Evolutionary conservation across 169 alveolate species (phyloP), one percentile per base, ranked within the genome.

Genomic region (Hammondia hammondi): DNA sequence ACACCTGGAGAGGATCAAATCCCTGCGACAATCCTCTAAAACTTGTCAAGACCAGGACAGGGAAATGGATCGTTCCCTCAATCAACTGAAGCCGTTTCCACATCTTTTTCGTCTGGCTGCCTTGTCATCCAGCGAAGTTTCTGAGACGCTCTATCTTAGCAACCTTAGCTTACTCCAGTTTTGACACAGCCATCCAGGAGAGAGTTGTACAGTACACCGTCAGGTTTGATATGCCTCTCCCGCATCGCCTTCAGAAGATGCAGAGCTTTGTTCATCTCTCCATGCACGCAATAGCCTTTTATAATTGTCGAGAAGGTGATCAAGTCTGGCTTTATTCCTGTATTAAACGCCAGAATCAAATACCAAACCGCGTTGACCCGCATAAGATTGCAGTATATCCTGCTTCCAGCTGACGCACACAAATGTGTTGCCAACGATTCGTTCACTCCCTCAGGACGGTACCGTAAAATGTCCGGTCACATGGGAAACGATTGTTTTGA

Each of bases 141-240:
- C 61, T 2, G 61, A 14, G 19, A 14, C 10, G 61, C 24, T 52
- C 61, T 52, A 7, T 52, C 61, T 3, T 7, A 10, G 5, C 24
- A 1, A 14, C 19, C 61, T 52, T 4, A 4, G 70, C 90, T 45
- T 97, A 94, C 98, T 57, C 98, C 98, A 48, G 97, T 82, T 94
- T 98, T 97, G 67, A 98, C 98, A 94, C 99, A 99, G 72, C 99
- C 99, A 94, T 99, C 99, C 45, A 99, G 97, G 21, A 99, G 97
- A 77, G 99, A 97, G 97, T 99, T 99, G 96, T 98, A 99, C 52
- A 99, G 97, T n/a, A 99, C 98, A 81, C 98, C 99, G 94, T 99
- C 99, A 37, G 99, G 99, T 93, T 95, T 96, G 52, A 98, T 97
- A 67, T 96, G 96, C 48, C 97, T 85, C 92, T 95, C 97, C 95